Base-by-base conservation (phyloP, 1,284 basidiomycete species). In the Trametes pubescens region DNA sequence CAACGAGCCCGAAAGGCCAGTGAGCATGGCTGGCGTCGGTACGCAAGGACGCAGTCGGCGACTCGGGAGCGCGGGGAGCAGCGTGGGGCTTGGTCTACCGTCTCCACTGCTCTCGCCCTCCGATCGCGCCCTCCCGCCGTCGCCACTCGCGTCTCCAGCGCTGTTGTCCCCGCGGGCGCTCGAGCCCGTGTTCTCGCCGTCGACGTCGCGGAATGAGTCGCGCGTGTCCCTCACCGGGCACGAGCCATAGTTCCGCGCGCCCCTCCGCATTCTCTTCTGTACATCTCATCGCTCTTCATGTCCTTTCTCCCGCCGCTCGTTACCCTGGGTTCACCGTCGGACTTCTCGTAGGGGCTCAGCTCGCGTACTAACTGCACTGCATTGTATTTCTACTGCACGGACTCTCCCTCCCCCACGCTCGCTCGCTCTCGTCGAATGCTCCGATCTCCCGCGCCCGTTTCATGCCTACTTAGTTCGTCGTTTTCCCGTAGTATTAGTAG, bases 11-110 rank as follows among this genome's bases (percentile, higher is more conserved):
- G 56, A 38, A 0, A 43, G 61, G 1, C 56, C 62, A 10, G 57
- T 16, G 56, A 73, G 72, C 29, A 73, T 73, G 71, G 72, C 69
- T 14, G 72, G 72, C 21, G 37, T 73, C 21, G 72, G 72, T 5
- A 72, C 70, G 24, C 47, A 61, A 21, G 32, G 44, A 34, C 59
- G 56, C 18, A 47, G 59, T 47, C 38, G 55, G 1, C 58, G 56
- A n/a, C 14, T 59, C 13, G 53, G 52, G 24, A 57, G 57, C 32
- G 35, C 34, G 29, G 55, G 43, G 5, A 44, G 54, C 22, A 46
- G 37, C 34, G 18, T 44, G n/a, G 24, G 14, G 29, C 35, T 51
- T 22, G 10, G 10, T 10, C 49, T 54, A 9, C 51, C 56, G 18
- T 38, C 43, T n/a, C 18, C 61, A 51, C 22, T 24, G n/a, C 32